Conservation (phyloP, 169 alveolate species). For the Cryptosporidium muris region DNA sequence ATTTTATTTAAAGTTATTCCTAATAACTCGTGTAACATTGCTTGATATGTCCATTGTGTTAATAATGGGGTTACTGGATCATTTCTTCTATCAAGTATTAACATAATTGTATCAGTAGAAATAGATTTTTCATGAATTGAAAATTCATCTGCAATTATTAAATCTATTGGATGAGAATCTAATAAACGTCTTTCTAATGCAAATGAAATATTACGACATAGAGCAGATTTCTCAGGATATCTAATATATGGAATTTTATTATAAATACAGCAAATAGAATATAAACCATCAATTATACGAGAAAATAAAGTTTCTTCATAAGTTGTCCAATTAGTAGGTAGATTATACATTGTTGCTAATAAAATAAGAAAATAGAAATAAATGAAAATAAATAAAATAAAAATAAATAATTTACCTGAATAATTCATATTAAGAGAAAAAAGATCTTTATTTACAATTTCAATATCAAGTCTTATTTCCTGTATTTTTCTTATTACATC, state of each 20-base stretch:
- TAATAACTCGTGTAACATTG: constrained; percentile 95
- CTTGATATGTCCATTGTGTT: constrained; percentile 97
- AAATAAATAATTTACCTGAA: constrained; percentile 81
- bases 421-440: constrained; percentile 87
- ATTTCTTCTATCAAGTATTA: constrained; percentile 93
- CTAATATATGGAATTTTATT: constrained; percentile 84
- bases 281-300: constrained; percentile 82
- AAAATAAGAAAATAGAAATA: constrained; percentile 1
- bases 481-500: constrained; percentile 88
- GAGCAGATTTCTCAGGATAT: constrained; percentile 76
- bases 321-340: constrained; percentile 63
- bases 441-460: constrained; percentile 82
- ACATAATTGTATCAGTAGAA: constrained; percentile 74
- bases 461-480: constrained; percentile 90
- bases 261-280: constrained; percentile 76
- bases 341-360: constrained; percentile 46
- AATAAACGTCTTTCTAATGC: constrained; percentile 76
- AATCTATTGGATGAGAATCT: constrained; percentile 80
- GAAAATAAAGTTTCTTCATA: constrained; percentile 40
- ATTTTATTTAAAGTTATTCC: constrained; percentile 89
- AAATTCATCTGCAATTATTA: constrained; percentile 70
- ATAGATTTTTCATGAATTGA: constrained; percentile 47
- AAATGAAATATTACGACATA: constrained; percentile 80
- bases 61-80: constrained; percentile 96
- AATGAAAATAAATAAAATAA: constrained; percentile 66